Base-by-base conservation (phyloP, 2,329 filamentous ascomycete species). In the Xylariaceae sp. region DNA sequence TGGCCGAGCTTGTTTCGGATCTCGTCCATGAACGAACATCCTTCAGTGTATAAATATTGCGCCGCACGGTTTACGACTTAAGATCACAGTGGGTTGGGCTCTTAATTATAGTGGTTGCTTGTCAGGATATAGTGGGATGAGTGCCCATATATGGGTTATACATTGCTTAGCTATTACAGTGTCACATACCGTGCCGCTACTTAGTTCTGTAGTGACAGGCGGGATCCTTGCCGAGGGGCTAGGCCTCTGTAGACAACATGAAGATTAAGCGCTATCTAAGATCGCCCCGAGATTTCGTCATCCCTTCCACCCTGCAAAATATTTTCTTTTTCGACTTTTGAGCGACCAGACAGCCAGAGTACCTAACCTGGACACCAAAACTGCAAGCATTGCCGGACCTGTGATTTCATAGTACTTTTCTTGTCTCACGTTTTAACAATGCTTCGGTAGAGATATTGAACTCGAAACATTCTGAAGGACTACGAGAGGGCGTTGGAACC, bases 261-360 rank as follows among this genome's bases (percentile, higher is more conserved):
- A n/a, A n/a, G n/a, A n/a, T n/a, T n/a, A 26, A 9, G 23, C 23
- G 23, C 23, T 26, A 26, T 26, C 23, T 26, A 4, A 26, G 23
- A 4, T 9, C 23, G 23, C 16, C 20, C 23, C 32, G 26, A 45
- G 10, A 57, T 57, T 57, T 50, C 54, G 50, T 57, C 54, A 57
- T 53, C 37, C 21, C 47, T 29, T 29, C 26, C 12, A 12, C 7
- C 32, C 12, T 16, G 32, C 32, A 37, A 37, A 37, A 37, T 37
- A 37, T 37, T 37, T 37, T 37, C 32, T 7, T 37, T 37, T 37
- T 37, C 32, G 9, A 37, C 3, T 7, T 37, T 37, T 16, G 9
- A 37, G 23, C 9, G n/a, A n/a, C n/a, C n/a, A n/a, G n/a, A n/a
- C n/a, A n/a, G n/a, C n/a, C n/a, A 12, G 32, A 37, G 14, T 37